phyloP scores from a whole-genome alignment of 1,284 basidiomycete species.

The Vanrija humicola region DNA sequence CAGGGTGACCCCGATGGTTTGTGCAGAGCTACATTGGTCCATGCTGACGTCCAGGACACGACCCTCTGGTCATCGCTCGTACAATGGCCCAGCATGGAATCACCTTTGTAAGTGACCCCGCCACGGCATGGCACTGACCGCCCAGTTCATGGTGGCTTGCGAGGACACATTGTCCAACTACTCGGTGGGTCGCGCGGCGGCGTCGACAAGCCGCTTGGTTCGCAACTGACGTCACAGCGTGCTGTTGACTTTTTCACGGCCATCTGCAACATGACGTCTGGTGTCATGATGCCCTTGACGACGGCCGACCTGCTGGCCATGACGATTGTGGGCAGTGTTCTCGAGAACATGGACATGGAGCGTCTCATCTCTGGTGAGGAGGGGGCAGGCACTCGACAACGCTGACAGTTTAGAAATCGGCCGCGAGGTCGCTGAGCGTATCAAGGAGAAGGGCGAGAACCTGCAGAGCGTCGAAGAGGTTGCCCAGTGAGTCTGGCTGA shows the following conservation, averaged over 20 bases:
- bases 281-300: conserved; percentile 90
- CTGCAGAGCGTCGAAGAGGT: conserved; percentile 91
- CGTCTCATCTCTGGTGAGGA: conserved; percentile 62
- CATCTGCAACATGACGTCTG: conserved; percentile 85
- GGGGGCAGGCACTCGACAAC: not conserved
- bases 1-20: conserved; percentile 79
- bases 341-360: conserved; percentile 99
- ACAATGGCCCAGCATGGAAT: conserved; percentile 87
- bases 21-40: conserved; percentile 1
- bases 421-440: conserved; percentile 84
- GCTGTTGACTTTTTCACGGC: conserved; percentile 95
- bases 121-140: conserved; percentile 12
- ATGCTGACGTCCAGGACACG: conserved; percentile 55
- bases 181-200: conserved; percentile 57
- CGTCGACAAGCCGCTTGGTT: not conserved
- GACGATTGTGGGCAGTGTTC: conserved; percentile 89
- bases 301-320: conserved; percentile 95
- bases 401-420: conserved; percentile 64
- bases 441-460: conserved; percentile 66
- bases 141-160: conserved; percentile 93
- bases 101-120: conserved; percentile 62
- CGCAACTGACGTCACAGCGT: conserved; percentile 54
- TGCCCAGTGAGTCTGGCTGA: conserved; percentile 54
- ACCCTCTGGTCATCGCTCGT: conserved; percentile 83
- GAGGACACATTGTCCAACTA: conserved; percentile 95